Base-by-base conservation (phyloP, 768 basidiomycete species). In the Paxillus involutus region DNA sequence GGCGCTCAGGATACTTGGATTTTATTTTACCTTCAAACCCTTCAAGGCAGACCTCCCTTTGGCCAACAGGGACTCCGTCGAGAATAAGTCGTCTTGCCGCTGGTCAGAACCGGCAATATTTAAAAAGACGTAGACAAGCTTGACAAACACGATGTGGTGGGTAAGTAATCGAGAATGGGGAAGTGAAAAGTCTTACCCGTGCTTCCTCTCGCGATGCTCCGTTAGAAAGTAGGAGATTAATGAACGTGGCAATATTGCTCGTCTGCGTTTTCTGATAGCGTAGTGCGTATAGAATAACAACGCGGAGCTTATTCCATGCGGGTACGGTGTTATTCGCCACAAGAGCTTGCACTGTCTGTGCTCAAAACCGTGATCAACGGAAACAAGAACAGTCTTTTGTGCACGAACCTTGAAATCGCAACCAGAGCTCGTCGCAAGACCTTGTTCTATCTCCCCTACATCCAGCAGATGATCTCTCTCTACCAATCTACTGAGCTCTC, bases 21-120 rank as follows among this genome's bases (percentile, higher is more conserved):
- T 14, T 37, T n/a, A 19, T 59, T 73, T 32, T 51, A 92, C 93
- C 81, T 97, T 97, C 44, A 99, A 76, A 6, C 97, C 97, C 67
- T 98, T 98, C 62, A 99, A 69, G 0, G 95, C 97, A 30, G 91
- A 94, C 51, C 94, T 86, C 3, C 97, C 97, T 66, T 94, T 89
- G 2, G 93, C 92, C 58, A 99, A 84, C 46, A 99, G 75, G 13
- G 94, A 94, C 71, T 97, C 96, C 40, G 90, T 97, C 43, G 91
- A 93, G 68, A 98, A 98, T 26, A 99, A 75, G 70, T 98, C 97
- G 63, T 98, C 96, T 73, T 99, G 96, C 29, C 97, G 85, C 60
- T 98, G 94, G 67, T 98, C 96, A 11, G 91, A 85, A 29, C 97
- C 97, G 1, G 96, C 91, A 44, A 95, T 84, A 60, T 97, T 96